Evolutionary conservation across 257 asterid genomes (phyloP), one percentile per base, ranked within the genome.

Genomic region (Verbascum thapsus): DNA sequence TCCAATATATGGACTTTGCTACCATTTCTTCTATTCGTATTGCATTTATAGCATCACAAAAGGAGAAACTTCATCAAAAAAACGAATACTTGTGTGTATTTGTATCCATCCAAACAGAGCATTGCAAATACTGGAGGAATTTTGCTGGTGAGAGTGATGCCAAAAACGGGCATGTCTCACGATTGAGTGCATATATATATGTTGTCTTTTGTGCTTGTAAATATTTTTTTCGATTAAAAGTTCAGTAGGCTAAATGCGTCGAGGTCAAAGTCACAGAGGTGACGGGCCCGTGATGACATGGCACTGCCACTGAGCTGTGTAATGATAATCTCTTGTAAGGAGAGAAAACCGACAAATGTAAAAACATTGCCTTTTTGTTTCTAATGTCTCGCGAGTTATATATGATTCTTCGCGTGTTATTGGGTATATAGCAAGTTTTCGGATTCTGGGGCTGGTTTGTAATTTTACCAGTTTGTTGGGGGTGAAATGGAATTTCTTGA

Each of bases 191-290:
- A n/a, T n/a, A n/a, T n/a, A 66, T 77, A 81, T 80, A 77, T 64
- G 74, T 66, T 58, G 76, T 69, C 37, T 70, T 74, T 72, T n/a
- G n/a, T 79, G 76, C 72, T 32, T 86, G 95, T 89, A 89, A 81
- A 89, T 89, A 89, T 74, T 74, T 45, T n/a, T n/a, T n/a, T n/a
- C n/a, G 76, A 69, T 80, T 72, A 66, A 73, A 64, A 71, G 34
- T 53, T 52, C 66, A 38, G 86, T 69, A n/a, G 77, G 83, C 77
- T 11, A 50, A 63, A 72, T 75, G 90, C 88, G 71, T 70, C 78
- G 79, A 70, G 95, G 95, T 89, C 95, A 84, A 89, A 89, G 96
- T n/a, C n/a, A n/a, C n/a, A n/a, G n/a, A n/a, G n/a, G n/a, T n/a
- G n/a, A n/a, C n/a, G n/a, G n/a, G n/a, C n/a, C n/a, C n/a, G n/a